phyloP scores from a whole-genome alignment of 495 filamentous ascomycete species.

The Podospora conica region DNA sequence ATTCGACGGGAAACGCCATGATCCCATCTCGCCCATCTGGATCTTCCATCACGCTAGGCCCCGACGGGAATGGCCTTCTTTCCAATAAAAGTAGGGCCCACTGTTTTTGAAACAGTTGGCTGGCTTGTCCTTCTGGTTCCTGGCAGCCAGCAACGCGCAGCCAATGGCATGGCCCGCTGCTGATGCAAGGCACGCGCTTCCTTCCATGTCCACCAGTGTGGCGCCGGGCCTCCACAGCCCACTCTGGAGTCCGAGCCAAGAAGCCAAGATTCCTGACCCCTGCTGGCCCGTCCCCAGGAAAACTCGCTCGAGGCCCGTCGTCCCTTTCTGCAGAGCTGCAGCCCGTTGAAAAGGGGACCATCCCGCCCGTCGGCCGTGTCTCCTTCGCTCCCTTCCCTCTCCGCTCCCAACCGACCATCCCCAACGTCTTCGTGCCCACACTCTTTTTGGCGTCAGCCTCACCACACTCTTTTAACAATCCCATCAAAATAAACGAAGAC shows the following conservation, averaged over 20 bases:
- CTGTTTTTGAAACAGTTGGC: background rate
- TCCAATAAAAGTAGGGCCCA: background rate
- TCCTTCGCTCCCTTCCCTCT: conserved; percentile 17
- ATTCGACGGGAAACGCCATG: background rate
- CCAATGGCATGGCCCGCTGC: background rate
- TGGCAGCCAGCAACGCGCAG: background rate
- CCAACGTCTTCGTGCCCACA: conserved; percentile 25
- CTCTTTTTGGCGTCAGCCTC: conserved; percentile 33
- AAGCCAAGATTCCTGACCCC: background rate
- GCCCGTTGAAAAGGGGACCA: conserved; percentile 21
- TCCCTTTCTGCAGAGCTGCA: conserved; percentile 2
- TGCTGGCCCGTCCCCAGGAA: background rate
- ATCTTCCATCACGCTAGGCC: background rate
- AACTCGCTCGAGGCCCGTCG: background rate
- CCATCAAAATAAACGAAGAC: conserved; percentile 1
- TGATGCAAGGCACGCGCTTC: background rate
- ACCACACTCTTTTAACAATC: conserved; percentile 27
- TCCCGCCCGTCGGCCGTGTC: conserved; percentile 15
- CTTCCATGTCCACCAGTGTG: background rate
- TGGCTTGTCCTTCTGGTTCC: background rate
- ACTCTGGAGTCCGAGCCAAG: background rate
- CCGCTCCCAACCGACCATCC: conserved; percentile 18
- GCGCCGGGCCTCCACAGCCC: background rate
- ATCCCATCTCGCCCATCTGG: background rate
- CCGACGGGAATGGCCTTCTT: background rate